These are phyloP conservation scores for Przewalskia tangutica DNA, from an alignment of 257 asterid species.

Conservation along the genomic window DNA sequence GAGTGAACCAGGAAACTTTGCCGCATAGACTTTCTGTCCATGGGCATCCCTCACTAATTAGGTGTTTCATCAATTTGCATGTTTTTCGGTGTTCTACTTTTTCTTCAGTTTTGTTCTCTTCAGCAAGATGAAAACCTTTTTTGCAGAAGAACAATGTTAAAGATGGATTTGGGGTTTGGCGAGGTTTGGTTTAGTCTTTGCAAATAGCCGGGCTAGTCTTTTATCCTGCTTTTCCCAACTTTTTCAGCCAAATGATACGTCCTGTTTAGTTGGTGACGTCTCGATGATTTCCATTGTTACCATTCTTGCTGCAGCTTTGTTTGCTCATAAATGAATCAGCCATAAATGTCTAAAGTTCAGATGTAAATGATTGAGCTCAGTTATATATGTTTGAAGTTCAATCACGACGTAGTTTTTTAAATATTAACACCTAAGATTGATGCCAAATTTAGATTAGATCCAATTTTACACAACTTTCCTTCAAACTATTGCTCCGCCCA, in stretches of 20 bases:
- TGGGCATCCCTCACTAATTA: background rate
- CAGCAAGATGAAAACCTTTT: no score
- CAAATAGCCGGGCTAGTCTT: background rate
- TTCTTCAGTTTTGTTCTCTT: no score
- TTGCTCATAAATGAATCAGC: background rate
- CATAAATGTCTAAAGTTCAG: background rate
- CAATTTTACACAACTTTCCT: background rate
- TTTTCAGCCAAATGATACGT: background rate
- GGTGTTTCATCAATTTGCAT: no score
- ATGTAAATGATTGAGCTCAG: background rate
- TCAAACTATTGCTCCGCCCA: background rate
- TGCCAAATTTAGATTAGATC: background rate
- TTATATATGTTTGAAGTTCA: background rate
- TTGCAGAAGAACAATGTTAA: no score
- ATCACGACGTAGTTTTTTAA: background rate
- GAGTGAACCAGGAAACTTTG: background rate
- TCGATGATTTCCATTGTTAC: background rate
- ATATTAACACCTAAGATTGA: background rate
- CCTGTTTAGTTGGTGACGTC: background rate
- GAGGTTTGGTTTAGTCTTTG: background rate
- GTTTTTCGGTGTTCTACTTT: no score
- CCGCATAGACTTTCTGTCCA: background rate
- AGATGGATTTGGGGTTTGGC: background rate
- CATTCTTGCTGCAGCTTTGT: background rate
- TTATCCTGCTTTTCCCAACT: background rate